These are phyloP conservation scores for Fusarium poae DNA, from an alignment of 2,329 filamentous ascomycete species.

Conservation along the genomic window DNA sequence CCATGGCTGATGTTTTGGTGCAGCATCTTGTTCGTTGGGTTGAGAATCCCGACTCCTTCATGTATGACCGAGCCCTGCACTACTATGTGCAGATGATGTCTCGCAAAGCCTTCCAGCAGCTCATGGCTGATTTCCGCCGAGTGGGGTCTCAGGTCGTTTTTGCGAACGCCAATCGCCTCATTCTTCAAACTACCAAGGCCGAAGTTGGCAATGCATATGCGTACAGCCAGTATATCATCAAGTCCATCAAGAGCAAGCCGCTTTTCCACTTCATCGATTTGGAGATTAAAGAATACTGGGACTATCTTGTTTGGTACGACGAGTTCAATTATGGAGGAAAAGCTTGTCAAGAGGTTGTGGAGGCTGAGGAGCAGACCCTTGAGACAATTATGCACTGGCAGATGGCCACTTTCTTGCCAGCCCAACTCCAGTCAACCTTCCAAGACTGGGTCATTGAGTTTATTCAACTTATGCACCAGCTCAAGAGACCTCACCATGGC, in stretches of 20 bases:
- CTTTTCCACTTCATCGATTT: conserved; percentile 98
- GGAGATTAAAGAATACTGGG: conserved; percentile 99
- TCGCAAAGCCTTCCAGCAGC: conserved; percentile 93
- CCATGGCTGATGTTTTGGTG: conserved; percentile 97
- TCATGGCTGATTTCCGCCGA: conserved; percentile 95
- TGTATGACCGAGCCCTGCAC: conserved; percentile 94
- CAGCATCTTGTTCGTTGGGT: conserved; percentile 98
- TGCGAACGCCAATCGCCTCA: conserved; percentile 86
- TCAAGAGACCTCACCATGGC: conserved; percentile 76
- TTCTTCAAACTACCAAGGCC: conserved; percentile 95
- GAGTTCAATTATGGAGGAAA: conserved; percentile 99
- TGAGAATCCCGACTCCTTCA: conserved; percentile 89
- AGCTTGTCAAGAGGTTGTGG: conserved; percentile 85
- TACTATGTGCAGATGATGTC: conserved; percentile 99
- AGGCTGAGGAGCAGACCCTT: conserved; percentile 78
- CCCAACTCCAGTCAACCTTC: conserved; percentile 84
- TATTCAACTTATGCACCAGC: conserved; percentile 89
- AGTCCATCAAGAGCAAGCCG: conserved; percentile 95
- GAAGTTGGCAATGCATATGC: conserved; percentile 97
- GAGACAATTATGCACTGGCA: conserved; percentile 99
- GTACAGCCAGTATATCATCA: conserved; percentile 97
- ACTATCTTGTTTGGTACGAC: conserved; percentile 98
- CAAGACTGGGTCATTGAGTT: conserved; percentile 95
- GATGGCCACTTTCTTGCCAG: conserved; percentile 87
- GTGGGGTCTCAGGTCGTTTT: conserved; percentile 98